Conservation (phyloP, 2,329 filamentous ascomycete genomes). For the Xylaria sp. region DNA sequence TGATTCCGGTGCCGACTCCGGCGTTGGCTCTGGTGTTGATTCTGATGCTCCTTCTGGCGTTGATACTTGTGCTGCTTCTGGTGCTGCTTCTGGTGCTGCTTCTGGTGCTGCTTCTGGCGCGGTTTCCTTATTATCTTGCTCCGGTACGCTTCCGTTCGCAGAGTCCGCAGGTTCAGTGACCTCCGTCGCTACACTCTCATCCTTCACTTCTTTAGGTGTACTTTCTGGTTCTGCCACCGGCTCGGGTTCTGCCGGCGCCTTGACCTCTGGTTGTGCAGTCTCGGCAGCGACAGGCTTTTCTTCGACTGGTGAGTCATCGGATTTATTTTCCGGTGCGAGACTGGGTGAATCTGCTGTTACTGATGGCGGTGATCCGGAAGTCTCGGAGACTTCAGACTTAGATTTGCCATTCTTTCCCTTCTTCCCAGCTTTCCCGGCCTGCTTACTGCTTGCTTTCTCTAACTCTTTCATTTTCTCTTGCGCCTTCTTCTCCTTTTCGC, state of each 20-base stretch:
- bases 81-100: background rate
- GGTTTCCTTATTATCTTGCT: constrained; percentile 13
- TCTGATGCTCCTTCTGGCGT: background rate
- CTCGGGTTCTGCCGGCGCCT: constrained; percentile 27
- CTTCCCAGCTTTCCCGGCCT: constrained; percentile 36
- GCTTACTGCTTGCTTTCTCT: constrained; percentile 27
- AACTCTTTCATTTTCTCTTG: constrained; percentile 34
- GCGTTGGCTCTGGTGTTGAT: constrained; percentile 1
- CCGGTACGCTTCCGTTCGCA: background rate
- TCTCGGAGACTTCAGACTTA: constrained; percentile 22
- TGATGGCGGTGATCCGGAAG: constrained; percentile 16
- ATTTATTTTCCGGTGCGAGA: constrained; percentile 23
- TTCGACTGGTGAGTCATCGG: constrained; percentile 16
- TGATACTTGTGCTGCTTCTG: background rate
- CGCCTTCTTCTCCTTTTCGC: constrained; percentile 32
- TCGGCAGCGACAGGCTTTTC: constrained; percentile 18
- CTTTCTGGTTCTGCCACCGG: constrained; percentile 23
- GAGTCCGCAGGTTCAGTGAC: constrained; percentile 14
- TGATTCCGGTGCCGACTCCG: background rate
- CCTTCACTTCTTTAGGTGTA: constrained; percentile 29
- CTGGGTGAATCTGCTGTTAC: constrained; percentile 27
- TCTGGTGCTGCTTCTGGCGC: background rate
- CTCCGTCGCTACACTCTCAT: constrained; percentile 24
- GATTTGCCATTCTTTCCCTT: constrained; percentile 28
- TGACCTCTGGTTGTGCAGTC: constrained; percentile 24